phyloP scores from a whole-genome alignment of 495 filamentous ascomycete genomes.

The Penicillium lividum region DNA sequence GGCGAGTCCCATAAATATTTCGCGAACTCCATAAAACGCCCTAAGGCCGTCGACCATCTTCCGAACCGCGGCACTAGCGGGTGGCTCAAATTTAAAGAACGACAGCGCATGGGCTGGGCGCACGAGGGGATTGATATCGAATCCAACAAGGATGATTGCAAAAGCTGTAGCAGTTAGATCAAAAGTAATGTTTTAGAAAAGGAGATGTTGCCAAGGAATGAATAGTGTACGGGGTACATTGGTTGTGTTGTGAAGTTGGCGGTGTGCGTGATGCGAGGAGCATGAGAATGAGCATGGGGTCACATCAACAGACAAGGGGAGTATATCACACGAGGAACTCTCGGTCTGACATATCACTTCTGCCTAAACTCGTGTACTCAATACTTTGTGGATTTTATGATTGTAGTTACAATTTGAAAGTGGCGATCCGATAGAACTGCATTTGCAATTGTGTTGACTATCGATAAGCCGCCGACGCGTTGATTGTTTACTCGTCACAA shows the following conservation, averaged over 20 bases:
- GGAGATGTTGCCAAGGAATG: not conserved
- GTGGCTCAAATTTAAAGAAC: constrained; percentile 47
- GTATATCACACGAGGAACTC: not conserved
- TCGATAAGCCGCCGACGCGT: constrained; percentile 28
- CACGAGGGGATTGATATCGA: constrained; percentile 49
- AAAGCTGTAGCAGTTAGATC: constrained; percentile 33
- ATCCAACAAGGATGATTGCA: constrained; percentile 38
- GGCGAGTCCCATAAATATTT: constrained; percentile 56
- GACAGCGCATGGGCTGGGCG: constrained; percentile 44
- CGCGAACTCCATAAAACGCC: constrained; percentile 51
- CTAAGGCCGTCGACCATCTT: constrained; percentile 43
- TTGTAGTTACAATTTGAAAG: no score
- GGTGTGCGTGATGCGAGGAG: constrained; percentile 8
- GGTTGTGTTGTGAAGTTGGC: not conserved
- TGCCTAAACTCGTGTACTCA: not conserved
- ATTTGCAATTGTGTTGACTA: not conserved
- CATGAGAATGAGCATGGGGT: constrained; percentile 2
- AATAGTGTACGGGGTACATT: not conserved
- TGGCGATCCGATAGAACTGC: no score
- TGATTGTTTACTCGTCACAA: constrained; percentile 9
- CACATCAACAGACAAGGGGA: not conserved
- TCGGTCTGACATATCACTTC: not conserved
- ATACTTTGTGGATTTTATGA: no score
- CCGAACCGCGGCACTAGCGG: constrained; percentile 30
- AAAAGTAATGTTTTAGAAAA: constrained; percentile 23